Percentiles rank a stretch among this genome's conserved stretches.
These are phyloP conservation scores for Marchantia paleacea DNA, from an alignment of 225 moss, liverwort and hornwort species.

Conservation along the genomic window DNA sequence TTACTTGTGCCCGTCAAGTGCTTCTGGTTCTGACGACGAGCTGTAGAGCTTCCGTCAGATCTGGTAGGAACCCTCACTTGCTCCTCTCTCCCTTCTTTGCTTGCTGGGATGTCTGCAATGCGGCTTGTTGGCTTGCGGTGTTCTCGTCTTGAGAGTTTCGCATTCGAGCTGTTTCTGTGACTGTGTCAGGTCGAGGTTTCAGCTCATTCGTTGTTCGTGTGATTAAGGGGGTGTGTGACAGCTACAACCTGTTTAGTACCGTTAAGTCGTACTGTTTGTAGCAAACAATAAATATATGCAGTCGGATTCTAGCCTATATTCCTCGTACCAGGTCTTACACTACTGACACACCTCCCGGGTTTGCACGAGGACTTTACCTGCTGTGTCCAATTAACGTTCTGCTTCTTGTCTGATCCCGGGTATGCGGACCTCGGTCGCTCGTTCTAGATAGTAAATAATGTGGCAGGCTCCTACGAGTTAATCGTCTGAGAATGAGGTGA, in stretches of 20 bases:
- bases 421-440: not conserved
- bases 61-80: not conserved
- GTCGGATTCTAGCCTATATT: not conserved
- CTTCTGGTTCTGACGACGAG: not conserved
- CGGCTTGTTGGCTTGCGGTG: not conserved
- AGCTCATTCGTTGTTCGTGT: slow-evolving; percentile 10
- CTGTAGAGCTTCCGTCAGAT: not conserved
- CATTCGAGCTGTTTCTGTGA: not conserved
- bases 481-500: not conserved
- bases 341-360: not conserved
- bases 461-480: not conserved
- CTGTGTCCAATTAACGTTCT: not conserved
- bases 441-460: not conserved
- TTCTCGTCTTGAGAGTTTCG: not conserved
- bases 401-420: not conserved
- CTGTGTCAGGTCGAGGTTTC: not conserved
- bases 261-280: not conserved
- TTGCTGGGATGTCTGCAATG: not conserved
- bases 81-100: not conserved
- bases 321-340: not conserved
- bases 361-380: not conserved
- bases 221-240: not conserved
- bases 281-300: not conserved
- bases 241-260: not conserved
- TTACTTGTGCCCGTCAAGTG: not conserved